Conservation (phyloP, 2,329 filamentous ascomycete species). For the Harringtonia aguacate region DNA sequence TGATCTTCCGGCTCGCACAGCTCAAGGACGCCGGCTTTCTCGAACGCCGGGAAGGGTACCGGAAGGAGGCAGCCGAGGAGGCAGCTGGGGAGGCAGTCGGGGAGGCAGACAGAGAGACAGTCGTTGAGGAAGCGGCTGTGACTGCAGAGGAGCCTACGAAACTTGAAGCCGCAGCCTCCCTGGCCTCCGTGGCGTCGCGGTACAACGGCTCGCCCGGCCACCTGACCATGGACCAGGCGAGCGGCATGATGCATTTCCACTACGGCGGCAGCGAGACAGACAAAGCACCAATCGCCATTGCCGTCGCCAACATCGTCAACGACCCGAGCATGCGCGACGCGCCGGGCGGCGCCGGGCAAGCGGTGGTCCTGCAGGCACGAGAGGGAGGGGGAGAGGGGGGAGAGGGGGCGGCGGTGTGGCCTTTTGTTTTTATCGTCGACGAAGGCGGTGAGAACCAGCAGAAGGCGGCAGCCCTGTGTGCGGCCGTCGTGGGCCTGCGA, state of each 20-base stretch:
- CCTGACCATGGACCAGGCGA: constrained; percentile 9
- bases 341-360: constrained; percentile 14
- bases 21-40: constrained; percentile 14
- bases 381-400: constrained; percentile 1
- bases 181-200: not conserved
- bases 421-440: constrained; percentile 15
- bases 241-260: constrained; percentile 11
- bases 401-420: constrained; percentile 6
- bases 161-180: not conserved
- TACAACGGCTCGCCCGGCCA: constrained; percentile 14
- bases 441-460: constrained; percentile 6
- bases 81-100: no score
- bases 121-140: no score
- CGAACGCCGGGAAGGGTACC: not conserved
- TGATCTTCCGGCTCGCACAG: constrained; percentile 18
- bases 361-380: constrained; percentile 13
- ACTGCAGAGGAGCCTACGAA: not conserved
- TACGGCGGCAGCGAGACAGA: constrained; percentile 5
- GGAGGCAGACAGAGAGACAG: not conserved
- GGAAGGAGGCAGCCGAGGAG: no score
- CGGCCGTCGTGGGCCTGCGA: constrained; percentile 2
- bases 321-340: constrained; percentile 12
- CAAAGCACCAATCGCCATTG: constrained; percentile 15
- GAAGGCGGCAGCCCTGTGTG: constrained; percentile 8
- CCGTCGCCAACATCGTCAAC: constrained; percentile 11